phyloP scores from a whole-genome alignment of 805 yeast species.

The Myxozyma geophila region DNA sequence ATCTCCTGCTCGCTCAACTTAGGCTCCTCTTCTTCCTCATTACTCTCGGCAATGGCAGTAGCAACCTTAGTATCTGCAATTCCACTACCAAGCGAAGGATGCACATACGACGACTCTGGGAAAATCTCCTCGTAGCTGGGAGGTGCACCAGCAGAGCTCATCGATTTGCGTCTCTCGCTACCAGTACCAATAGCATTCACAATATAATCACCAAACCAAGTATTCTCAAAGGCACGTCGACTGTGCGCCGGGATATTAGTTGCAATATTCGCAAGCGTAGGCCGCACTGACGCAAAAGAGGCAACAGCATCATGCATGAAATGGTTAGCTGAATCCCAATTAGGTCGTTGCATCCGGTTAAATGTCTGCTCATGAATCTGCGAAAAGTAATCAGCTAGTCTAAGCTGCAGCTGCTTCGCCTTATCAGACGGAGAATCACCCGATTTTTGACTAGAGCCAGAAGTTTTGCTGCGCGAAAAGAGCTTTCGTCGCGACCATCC shows the following conservation, averaged over 20 bases:
- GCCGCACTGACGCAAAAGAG: conserved; percentile 28
- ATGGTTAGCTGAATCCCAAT: conserved; percentile 32
- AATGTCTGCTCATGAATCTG: conserved; percentile 27
- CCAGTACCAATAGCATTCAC: conserved; percentile 9
- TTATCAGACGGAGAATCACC: conserved; percentile 7
- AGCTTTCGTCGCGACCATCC: conserved; percentile 19
- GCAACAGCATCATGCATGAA: conserved; percentile 31
- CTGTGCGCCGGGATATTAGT: conserved; percentile 26
- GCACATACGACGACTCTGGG: conserved; percentile 28
- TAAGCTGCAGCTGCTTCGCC: conserved; percentile 22
- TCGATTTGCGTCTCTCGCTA: not conserved
- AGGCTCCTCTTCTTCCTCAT: conserved; percentile 24
- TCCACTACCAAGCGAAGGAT: conserved; percentile 5
- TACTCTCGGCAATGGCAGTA: not conserved
- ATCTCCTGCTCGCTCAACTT: conserved; percentile 24
- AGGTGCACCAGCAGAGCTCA: conserved; percentile 18
- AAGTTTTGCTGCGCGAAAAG: conserved; percentile 1
- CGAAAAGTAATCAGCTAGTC: conserved; percentile 29
- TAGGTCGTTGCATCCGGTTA: conserved; percentile 29
- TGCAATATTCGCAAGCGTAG: conserved; percentile 31
- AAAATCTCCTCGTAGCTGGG: conserved; percentile 36
- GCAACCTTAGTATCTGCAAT: conserved; percentile 4
- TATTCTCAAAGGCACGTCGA: conserved; percentile 31
- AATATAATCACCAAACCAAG: conserved; percentile 31
- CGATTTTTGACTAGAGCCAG: conserved; percentile 1